These are phyloP conservation scores for Angophora floribunda DNA, from an alignment of 345 rosid genomes.

Conservation along the genomic window DNA sequence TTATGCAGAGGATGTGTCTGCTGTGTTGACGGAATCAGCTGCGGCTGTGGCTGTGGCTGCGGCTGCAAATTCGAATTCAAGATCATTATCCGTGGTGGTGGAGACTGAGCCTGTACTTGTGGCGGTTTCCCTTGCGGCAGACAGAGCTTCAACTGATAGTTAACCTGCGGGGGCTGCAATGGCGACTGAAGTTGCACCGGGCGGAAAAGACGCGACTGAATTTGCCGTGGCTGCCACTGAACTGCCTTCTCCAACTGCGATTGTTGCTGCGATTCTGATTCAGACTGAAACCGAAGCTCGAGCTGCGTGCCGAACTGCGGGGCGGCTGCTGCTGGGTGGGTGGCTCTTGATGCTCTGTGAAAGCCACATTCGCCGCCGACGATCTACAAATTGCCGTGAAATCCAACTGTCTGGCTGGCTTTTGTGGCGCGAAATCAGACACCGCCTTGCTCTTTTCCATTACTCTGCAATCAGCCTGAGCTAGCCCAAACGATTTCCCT, in stretches of 20 bases:
- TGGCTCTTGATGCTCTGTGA: not conserved
- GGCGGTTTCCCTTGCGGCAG: not conserved
- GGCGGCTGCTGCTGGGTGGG: not conserved
- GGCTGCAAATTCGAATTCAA: not conserved
- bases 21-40: not conserved
- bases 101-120: not conserved
- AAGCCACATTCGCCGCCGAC: not conserved
- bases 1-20: not conserved
- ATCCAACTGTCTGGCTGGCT: constrained; percentile 7
- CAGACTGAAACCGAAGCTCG: not conserved
- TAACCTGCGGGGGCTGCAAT: not conserved
- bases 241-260: not conserved
- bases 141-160: not conserved
- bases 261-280: not conserved
- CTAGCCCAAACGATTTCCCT: not conserved
- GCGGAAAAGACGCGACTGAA: not conserved
- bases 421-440: constrained; percentile 1
- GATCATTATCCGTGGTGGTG: not conserved
- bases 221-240: not conserved
- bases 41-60: not conserved
- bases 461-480: not conserved
- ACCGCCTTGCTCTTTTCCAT: constrained; percentile 1
- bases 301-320: not conserved
- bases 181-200: not conserved
- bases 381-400: not conserved